Evolutionary conservation across 2,329 filamentous ascomycete genomes (phyloP), one percentile per base, ranked within the genome.

Genomic region (Arthrobotrys sphaeroides): DNA sequence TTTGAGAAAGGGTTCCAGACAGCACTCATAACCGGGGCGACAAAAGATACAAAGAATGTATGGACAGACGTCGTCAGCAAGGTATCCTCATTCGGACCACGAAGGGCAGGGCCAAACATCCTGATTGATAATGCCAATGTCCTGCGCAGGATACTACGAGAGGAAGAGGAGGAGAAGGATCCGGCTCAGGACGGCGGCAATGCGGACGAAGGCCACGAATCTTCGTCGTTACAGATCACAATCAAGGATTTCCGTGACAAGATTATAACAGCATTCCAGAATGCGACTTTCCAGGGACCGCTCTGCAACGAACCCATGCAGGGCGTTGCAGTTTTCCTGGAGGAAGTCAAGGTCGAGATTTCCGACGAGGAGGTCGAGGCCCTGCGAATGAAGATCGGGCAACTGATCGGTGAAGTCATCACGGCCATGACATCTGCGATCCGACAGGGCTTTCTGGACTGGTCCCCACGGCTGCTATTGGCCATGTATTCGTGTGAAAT

Each of bases 401-500:
- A 94, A 1, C 85, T 98, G 0, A 98, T 94, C 0, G 93, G 95
- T 77, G 95, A 98, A 83, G 89, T 96, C 47, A 97, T 99, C 84
- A 93, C 93, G 82, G 90, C 91, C 0, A 90, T 94, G 18, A 92
- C 94, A 78, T 89, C 92, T 49, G 88, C 90, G n/a, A 93, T 99
- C 76, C 88, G 90, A 59, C 86, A 90, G 77, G 94, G 90, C 20
- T 97, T 98, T 85, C 85, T 97, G 16, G 95, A 98, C 85, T 99
- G 95, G 95, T 94, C 91, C 40, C 92, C 95, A 0, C 90, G 95
- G n/a, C 88, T 99, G 78, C 89, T 98, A 84, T 88, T 99, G 47
- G 95, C 95, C 60, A 98, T 98, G 93, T 99, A 99, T 85, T 93
- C 89, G 66, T 97, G 94, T 82, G 95, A 98, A 82, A 98, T 99